Conservation (phyloP, 129 eudicot species). For the Kitagawia praeruptora region DNA sequence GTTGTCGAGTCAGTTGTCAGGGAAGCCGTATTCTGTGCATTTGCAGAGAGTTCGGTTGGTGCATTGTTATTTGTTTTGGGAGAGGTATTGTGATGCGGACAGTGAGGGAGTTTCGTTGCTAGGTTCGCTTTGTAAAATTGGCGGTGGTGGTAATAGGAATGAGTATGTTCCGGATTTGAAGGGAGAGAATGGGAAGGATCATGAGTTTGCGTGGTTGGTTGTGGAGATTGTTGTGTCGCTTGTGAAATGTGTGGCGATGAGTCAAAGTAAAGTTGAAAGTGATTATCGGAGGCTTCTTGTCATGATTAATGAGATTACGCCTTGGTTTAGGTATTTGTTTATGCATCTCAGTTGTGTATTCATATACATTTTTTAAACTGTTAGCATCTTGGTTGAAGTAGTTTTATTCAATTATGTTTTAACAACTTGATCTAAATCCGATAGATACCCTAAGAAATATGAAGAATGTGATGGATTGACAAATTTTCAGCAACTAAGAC, state of each 20-base stretch:
- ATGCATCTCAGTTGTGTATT: too few relatives aligned
- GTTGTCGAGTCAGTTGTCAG: constrained; percentile 40
- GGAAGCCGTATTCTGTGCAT: constrained; percentile 48
- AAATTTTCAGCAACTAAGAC: neutral
- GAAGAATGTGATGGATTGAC: neutral
- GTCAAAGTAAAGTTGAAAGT: constrained; percentile 32
- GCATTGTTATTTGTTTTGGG: constrained; percentile 61
- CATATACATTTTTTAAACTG: neutral
- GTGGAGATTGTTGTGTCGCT: constrained; percentile 54
- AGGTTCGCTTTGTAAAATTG: constrained; percentile 23
- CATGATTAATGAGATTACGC: constrained; percentile 35
- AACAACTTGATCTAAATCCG: neutral
- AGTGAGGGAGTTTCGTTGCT: constrained; percentile 42
- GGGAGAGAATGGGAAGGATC: constrained; percentile 27
- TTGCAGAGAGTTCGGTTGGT: constrained; percentile 51
- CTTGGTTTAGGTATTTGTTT: constrained; percentile 58
- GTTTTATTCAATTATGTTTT: neutral
- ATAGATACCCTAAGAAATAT: neutral
- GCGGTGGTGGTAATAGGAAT: constrained; percentile 13
- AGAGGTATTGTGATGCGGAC: constrained; percentile 41
- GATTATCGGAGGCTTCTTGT: constrained; percentile 39
- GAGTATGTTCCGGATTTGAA: constrained; percentile 39
- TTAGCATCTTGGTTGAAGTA: neutral
- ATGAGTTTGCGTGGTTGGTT: constrained; percentile 39
- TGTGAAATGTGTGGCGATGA: constrained; percentile 50